A percentile compares a stretch with the other conserved stretches of the same genome.
phyloP scores from a whole-genome alignment of 768 basidiomycete genomes.

The Suillus plorans region DNA sequence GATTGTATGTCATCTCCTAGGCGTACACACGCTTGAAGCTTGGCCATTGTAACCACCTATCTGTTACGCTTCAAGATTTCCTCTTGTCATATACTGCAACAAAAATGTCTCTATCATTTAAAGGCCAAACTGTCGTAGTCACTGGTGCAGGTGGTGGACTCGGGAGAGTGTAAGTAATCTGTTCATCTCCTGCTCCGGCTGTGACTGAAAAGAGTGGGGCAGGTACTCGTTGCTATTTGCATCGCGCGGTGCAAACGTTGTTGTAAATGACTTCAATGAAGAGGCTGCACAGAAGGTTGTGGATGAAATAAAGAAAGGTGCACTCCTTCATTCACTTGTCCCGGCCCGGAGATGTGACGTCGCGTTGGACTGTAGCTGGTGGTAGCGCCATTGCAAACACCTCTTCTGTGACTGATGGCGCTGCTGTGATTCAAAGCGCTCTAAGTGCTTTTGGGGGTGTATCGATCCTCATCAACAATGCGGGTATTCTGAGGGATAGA shows the following conservation, averaged over 20 bases:
- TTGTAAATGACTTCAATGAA: conserved; percentile 92
- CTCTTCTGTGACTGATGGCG: conserved; percentile 85
- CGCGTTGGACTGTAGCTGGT: conserved; percentile 53
- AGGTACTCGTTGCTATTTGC: conserved; percentile 93
- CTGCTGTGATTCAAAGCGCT: conserved; percentile 82
- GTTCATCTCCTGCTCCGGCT: neutral
- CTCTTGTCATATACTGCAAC: conserved; percentile 12
- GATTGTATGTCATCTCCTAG: conserved; percentile 3
- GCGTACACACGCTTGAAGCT: neutral
- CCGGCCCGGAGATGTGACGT: conserved; percentile 3
- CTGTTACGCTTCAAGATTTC: neutral
- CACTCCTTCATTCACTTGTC: conserved; percentile 20
- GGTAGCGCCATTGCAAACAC: conserved; percentile 88
- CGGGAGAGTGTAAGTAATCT: conserved; percentile 73
- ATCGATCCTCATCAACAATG: conserved; percentile 94
- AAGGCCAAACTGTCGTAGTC: conserved; percentile 87
- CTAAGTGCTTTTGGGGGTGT: conserved; percentile 81
- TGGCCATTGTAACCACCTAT: neutral
- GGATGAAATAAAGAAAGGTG: conserved; percentile 81
- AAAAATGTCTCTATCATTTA: conserved; percentile 67
- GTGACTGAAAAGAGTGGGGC: conserved; percentile 7
- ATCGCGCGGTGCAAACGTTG: conserved; percentile 89
- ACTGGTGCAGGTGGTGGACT: conserved; percentile 97
- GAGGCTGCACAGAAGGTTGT: conserved; percentile 91
- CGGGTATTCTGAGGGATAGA: conserved; percentile 84